These are phyloP conservation scores for Talaromyces piceae DNA, from an alignment of 2,329 filamentous ascomycete genomes.

Conservation along the genomic window DNA sequence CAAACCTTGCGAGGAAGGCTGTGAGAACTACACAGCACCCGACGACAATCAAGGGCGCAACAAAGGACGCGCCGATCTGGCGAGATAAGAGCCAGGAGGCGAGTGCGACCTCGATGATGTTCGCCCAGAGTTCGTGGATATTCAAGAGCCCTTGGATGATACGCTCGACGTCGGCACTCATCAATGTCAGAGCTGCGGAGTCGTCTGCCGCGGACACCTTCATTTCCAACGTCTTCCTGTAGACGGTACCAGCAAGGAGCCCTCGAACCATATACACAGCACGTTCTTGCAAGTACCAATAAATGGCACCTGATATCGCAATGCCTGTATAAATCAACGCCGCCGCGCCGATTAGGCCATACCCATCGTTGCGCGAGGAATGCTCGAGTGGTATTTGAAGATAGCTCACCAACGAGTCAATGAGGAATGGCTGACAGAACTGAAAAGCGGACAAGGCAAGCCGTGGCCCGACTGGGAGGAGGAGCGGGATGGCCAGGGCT, in stretches of 20 bases:
- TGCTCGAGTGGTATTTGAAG: slow-evolving; percentile 21
- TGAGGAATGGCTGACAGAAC: slow-evolving; percentile 30
- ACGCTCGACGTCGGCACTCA: slow-evolving; percentile 40
- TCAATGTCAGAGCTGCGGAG: slow-evolving; percentile 35
- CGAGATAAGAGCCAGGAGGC: slow-evolving; percentile 36
- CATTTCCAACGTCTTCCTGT: slow-evolving; percentile 31
- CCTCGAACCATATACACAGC: slow-evolving; percentile 37
- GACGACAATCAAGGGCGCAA: slow-evolving; percentile 35
- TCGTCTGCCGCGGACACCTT: slow-evolving; percentile 26
- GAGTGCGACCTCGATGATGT: slow-evolving; percentile 37
- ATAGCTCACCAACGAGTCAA: slow-evolving; percentile 28
- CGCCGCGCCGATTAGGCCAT: slow-evolving; percentile 38
- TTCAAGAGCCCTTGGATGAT: slow-evolving; percentile 33
- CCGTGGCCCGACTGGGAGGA: slow-evolving; percentile 26
- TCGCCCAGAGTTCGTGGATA: slow-evolving; percentile 41
- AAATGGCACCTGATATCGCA: slow-evolving; percentile 34
- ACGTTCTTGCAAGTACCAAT: slow-evolving; percentile 36
- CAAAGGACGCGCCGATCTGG: slow-evolving; percentile 37
- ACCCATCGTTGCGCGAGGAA: slow-evolving; percentile 29
- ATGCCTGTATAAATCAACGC: slow-evolving; percentile 36
- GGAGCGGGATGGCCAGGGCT: slow-evolving; percentile 17
- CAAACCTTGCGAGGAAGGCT: slow-evolving; percentile 16
- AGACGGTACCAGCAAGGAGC: slow-evolving; percentile 43
- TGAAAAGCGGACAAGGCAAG: slow-evolving; percentile 27
- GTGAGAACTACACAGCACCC: slow-evolving; percentile 4